A percentile compares a stretch with the other conserved stretches of the same genome.
Evolutionary conservation across 2,329 filamentous ascomycete species (phyloP).

Genomic region (Fusarium neocosmosporiellum): DNA sequence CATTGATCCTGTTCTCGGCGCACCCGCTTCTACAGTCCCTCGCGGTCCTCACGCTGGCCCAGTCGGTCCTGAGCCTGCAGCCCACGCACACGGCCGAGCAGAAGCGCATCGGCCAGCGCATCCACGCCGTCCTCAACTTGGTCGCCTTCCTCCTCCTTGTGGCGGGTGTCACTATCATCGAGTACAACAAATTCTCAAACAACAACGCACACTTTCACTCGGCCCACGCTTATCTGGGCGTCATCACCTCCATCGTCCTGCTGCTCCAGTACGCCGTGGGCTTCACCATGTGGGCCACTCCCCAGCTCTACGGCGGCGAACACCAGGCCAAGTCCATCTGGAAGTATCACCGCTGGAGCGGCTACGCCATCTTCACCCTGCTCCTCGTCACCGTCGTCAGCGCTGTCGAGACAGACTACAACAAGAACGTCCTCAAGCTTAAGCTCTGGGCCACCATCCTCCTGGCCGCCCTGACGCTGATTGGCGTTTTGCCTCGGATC

Average conservation of each 20-base stretch:
- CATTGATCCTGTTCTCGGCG: conserved; percentile 84
- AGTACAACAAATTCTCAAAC: conserved; percentile 83
- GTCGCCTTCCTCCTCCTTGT: conserved; percentile 71
- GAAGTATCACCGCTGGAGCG: conserved; percentile 86
- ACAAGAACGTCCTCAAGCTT: conserved; percentile 74
- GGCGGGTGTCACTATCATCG: conserved; percentile 76
- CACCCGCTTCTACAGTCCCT: conserved; percentile 80
- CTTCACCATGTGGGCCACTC: conserved; percentile 83
- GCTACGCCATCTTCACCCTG: conserved; percentile 78
- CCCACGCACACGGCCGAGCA: conserved; percentile 83
- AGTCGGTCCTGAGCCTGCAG: conserved; percentile 87
- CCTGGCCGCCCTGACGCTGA: conserved; percentile 72
- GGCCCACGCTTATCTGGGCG: conserved; percentile 84
- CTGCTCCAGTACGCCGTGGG: conserved; percentile 81
- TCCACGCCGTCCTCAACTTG: conserved; percentile 78
- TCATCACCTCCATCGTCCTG: conserved; percentile 77
- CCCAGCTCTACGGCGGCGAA: conserved; percentile 79
- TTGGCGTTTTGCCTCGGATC: conserved; percentile 81
- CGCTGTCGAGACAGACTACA: conserved; percentile 82
- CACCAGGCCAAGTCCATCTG: conserved; percentile 85
- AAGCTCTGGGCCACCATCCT: conserved; percentile 80
- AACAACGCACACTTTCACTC: conserved; percentile 80
- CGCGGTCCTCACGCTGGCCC: conserved; percentile 78
- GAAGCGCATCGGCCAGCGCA: conserved; percentile 70
- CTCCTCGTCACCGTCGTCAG: conserved; percentile 79